These are phyloP conservation scores for Trichophyton mentagrophytes DNA, from an alignment of 2,329 filamentous ascomycete species.

Conservation along the genomic window DNA sequence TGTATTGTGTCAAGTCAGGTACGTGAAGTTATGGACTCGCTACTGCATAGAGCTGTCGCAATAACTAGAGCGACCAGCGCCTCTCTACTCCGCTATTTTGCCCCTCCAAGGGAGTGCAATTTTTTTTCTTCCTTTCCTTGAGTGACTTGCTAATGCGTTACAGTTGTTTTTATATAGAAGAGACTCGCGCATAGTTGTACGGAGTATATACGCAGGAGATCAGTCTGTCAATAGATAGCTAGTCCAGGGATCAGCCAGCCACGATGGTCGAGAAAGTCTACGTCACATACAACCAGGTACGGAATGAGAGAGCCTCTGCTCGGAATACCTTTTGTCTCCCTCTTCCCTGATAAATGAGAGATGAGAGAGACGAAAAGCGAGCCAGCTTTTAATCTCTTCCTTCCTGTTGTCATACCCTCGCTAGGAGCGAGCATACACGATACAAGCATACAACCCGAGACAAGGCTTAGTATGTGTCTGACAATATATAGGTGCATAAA, in stretches of 20 bases:
- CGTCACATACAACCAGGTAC: constrained; percentile 83
- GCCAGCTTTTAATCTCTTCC: neutral
- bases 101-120: neutral
- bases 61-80: neutral
- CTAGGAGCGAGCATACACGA: neutral
- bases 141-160: neutral
- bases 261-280: constrained; percentile 77
- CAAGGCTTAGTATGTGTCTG: neutral
- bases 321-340: neutral
- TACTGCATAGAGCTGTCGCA: neutral
- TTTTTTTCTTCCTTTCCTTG: neutral
- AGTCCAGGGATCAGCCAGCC: constrained; percentile 11
- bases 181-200: neutral
- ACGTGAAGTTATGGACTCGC: neutral
- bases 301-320: constrained; percentile 17
- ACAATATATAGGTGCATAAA: constrained; percentile 67
- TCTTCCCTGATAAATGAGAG: neutral
- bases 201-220: too few relatives aligned
- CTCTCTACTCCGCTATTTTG: neutral
- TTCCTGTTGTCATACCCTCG: neutral
- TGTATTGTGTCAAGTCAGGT: neutral
- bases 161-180: neutral
- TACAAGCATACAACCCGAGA: neutral
- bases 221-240: too few relatives aligned
- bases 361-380: neutral